Evolutionary conservation across 192 early-diverging fungal genomes (phyloP), one percentile per base, ranked within the genome.

Genomic region (Diversispora eburnea): DNA sequence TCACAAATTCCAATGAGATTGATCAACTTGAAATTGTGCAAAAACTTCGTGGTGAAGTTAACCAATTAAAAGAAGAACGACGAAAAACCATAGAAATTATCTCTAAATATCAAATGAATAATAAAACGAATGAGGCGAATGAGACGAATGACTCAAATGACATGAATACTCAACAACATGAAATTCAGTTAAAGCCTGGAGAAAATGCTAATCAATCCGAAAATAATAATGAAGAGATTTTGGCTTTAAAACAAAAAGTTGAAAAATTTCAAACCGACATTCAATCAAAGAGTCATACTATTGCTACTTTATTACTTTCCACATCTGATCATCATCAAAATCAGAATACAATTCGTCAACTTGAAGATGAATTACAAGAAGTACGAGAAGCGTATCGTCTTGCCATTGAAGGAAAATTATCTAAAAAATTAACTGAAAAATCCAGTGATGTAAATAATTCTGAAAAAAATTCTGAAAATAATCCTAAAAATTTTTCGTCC

Each of bases 21-120:
- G 67, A 68, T 68, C 4, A 52, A 68, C 39, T 68, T 49, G 67
- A 68, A 25, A 54, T 68, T 39, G 67, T 68, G 15, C 67, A 68
- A 42, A 49, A 22, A 54, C 22, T 68, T 25, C 47, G 67, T 54
- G 47, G 52, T n/a, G 67, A 68, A 68, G 67, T 68, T 51, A 48
- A 68, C 49, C 67, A 68, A 42, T 48, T 68, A 41, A 68, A 54
- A 15, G 67, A 68, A 42, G 67, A 68, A 43, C 71, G 62, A n/a
- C 43, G 45, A 48, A 15, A 20, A 20, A 33, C 45, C 7, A 73
- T 73, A 47, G 59, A 73, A 51, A 4, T 13, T 25, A n/a, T 73
- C 4, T 62, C 57, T 5, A 59, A 73, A 73, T 19, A 25, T 59
- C 8, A 59, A 51, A 73, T 33, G 4, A 17, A 54, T 4, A 54